Base-by-base conservation (phyloP, 495 filamentous ascomycete species). In the Parmelia sp. region DNA sequence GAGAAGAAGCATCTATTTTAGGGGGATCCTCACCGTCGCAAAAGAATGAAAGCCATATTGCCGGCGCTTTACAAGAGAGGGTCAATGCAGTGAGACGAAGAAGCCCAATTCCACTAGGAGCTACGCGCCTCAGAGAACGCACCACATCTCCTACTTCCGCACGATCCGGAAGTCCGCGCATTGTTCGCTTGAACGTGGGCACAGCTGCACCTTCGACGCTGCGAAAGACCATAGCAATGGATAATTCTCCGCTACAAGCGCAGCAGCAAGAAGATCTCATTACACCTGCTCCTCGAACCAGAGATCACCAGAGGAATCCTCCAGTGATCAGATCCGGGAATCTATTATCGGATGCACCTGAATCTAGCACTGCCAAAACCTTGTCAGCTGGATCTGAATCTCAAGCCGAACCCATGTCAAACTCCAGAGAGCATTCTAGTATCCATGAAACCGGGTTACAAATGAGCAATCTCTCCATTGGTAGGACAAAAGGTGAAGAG, bases 251-350 rank as follows among this genome's bases (percentile, higher is more conserved):
- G 1, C 27, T 33, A 75, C 76, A 68, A 71, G 73, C 12, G 77
- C 74, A 25, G 71, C 70, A 42, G 55, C 75, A 25, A 72, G 74
- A 19, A 35, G 84, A 89, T 65, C 78, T 87, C 40, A 87, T 85
- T 63, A 91, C 89, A 17, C 89, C 89, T 3, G 85, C 84, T 0
- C 82, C 86, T 33, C 77, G 83, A 60, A 78, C 80, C 17, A 81
- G 88, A 39, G 86, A 82, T 57, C 84, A 89, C n/a, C 78, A 47
- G 36, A 36, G 39, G 33, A 19, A 29, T 8, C 51, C 63, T 35
- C 23, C 49, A 11, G 23, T 19, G n/a, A 23, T 40, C 6, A 36
- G 31, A 21, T 63, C 66, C 25, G 63, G 25, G 8, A 35, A 21
- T 56, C 3, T 29, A 5, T 42, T 42, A 6, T 25, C 36, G 21